These are phyloP conservation scores for Meredithiella fracta DNA, from an alignment of 2,329 filamentous ascomycete genomes.

Conservation along the genomic window DNA sequence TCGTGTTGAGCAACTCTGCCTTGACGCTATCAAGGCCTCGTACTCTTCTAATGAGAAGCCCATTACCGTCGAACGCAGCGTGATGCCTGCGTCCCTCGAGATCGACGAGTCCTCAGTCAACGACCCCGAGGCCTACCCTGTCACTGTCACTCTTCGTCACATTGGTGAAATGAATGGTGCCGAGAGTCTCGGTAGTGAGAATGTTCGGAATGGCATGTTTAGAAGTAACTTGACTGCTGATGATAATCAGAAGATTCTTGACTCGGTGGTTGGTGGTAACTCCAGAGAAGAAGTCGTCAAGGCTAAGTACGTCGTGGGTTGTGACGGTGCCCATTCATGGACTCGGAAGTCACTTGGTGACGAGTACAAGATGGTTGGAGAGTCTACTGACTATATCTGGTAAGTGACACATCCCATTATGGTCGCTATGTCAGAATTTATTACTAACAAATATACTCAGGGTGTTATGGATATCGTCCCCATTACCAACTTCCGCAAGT, in stretches of 20 bases:
- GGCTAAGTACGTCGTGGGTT: conserved; percentile 47
- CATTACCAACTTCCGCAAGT: conserved; percentile 32
- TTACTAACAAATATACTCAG: not conserved
- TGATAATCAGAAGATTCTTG: conserved; percentile 37
- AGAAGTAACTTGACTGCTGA: conserved; percentile 40
- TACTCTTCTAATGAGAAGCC: conserved; percentile 23
- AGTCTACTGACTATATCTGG: conserved; percentile 34
- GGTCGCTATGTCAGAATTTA: not conserved
- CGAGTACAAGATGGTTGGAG: conserved; percentile 31
- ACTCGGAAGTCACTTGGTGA: conserved; percentile 38
- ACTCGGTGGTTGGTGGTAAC: not conserved
- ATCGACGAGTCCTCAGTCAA: conserved; percentile 36
- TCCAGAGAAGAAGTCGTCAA: conserved; percentile 19
- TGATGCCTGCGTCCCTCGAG: conserved; percentile 38
- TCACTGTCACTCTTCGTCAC: conserved; percentile 41
- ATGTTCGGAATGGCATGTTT: conserved; percentile 34
- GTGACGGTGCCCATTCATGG: conserved; percentile 53
- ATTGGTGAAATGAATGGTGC: conserved; percentile 41
- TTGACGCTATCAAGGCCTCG: conserved; percentile 41
- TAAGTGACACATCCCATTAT: not conserved
- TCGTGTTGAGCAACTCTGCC: conserved; percentile 49
- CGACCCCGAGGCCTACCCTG: conserved; percentile 38
- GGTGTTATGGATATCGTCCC: conserved; percentile 26
- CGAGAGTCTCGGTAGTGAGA: conserved; percentile 22
- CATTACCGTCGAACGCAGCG: conserved; percentile 41